Evolutionary conservation across 2,329 filamentous ascomycete species (phyloP), one percentile per base, ranked within the genome.

Genomic region (Fusarium proliferatum): DNA sequence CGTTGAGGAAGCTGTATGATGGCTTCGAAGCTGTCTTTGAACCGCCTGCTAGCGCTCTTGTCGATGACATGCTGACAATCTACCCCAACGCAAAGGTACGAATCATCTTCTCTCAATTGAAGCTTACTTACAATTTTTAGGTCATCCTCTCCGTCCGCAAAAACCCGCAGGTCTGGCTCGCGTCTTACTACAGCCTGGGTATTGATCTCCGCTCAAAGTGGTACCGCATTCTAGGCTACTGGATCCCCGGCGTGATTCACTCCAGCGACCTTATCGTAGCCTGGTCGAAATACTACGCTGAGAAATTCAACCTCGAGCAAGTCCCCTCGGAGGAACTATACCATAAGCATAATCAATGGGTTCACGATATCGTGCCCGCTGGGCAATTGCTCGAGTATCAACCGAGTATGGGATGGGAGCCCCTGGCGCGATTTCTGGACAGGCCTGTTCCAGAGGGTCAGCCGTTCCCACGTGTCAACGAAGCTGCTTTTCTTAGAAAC

Each of bases 21-120:
- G 67, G 67, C 16, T 74, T 73, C 12, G 71, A 73, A 38, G 71
- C 71, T 2, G 71, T 74, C n/a, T 74, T 74, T 42, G 71, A 73
- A 26, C 71, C 71, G 9, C 70, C 71, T 19, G 71, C 71, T 13
- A 74, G 71, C 16, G 58, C 71, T 33, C 56, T 74, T 11, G 63
- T 74, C 2, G 71, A 74, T 17, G 71, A 74, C 16, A 73, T 74
- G 71, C 45, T 74, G 21, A 62, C 62, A 3, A 43, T 71, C 21
- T 74, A 73, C 33, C 71, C 71, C 0, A 36, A 73, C 17, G 71
- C 71, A 12, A 74, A 71, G 57, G 71, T 69, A 28, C 39, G 46
- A 33, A 33, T 36, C n/a, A 28, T 4, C 3, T 1, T 2, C 16
- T 10, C 16, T 2, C 21, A 3, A 23, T 12, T 41, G 10, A 7